Evolutionary conservation across 192 early-diverging fungal genomes (phyloP), one percentile per base, ranked within the genome.

Genomic region (Linnemannia exigua): DNA sequence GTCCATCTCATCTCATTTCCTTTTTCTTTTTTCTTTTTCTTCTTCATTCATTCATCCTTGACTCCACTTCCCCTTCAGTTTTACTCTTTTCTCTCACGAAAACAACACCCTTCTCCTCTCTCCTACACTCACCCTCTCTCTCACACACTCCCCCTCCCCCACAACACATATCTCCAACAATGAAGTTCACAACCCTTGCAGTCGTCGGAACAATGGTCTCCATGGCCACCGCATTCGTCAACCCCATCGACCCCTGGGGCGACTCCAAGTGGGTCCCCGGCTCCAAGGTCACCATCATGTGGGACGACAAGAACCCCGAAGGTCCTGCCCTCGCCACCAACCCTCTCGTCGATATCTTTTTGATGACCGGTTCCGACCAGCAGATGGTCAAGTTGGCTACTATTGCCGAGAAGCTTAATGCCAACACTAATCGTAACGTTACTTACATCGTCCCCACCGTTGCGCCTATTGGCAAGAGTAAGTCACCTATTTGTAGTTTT

Each of bases 381-480:
- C 31, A 20, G 54, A 73, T 52, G 44, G 22, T 70, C 58, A 66
- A 79, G 66, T 35, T 84, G 15, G 76, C 67, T 31, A 63, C 72
- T 11, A 58, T 85, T 22, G 83, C 83, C 47, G 37, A 51, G 19
- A 47, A 47, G 25, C 33, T 79, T 19, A 63, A 79, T 6, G 74
- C 46, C 25, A 41, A 54, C 51, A 71, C 41, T 12, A 48, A 28
- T 20, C 31, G 11, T 11, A 75, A 67, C 58, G 7, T 58, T 51
- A 7, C 46, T 6, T 85, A 74, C 67, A 79, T 52, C 35, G 77
- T 85, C 38, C 77, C 77, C n/a, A 50, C 69, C 28, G 83, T 85
- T 44, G 48, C 67, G 15, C 83, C 83, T 44, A 73, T 78, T 48
- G 83, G 83, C 54, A 74, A 79, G 77, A 79, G 83, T 85, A 85